These are phyloP conservation scores for Pisolithus marmoratus DNA, from an alignment of 768 basidiomycete genomes.

Conservation along the genomic window DNA sequence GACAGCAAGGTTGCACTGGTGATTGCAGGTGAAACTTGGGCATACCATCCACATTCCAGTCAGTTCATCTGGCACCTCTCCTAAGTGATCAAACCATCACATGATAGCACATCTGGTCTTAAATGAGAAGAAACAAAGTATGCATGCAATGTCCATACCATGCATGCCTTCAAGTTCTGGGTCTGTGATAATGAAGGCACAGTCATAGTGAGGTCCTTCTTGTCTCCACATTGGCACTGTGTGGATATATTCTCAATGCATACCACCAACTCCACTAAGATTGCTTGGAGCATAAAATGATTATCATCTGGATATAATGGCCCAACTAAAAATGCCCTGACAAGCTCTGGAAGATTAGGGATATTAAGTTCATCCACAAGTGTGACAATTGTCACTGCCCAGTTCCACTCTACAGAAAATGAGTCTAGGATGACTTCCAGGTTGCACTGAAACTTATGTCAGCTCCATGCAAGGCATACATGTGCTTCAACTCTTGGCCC, in stretches of 20 bases:
- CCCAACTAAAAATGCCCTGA: conserved; percentile 2
- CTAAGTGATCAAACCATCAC: conserved; percentile 12
- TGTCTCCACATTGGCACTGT: conserved; percentile 15
- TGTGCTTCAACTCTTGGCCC: too few species aligned
- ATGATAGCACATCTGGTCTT: conserved; percentile 15
- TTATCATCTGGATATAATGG: conserved; percentile 7
- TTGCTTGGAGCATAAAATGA: neutral
- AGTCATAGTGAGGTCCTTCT: neutral
- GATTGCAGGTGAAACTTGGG: conserved; percentile 1
- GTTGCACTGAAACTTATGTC: neutral
- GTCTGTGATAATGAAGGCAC: too few species aligned
- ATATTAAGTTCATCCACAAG: neutral
- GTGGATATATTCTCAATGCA: conserved; percentile 16
- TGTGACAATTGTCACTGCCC: neutral
- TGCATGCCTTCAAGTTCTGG: too few species aligned
- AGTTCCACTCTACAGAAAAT: neutral
- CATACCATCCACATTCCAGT: conserved; percentile 20
- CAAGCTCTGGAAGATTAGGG: neutral
- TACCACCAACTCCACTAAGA: neutral
- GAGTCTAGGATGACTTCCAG: neutral
- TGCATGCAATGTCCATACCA: too few species aligned
- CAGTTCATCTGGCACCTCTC: conserved; percentile 8
- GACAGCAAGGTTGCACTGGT: conserved; percentile 4
- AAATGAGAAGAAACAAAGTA: neutral
- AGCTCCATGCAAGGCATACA: neutral